Evolutionary conservation across 2,329 filamentous ascomycete species (phyloP).

Genomic region (Epichloe brachyelytri): DNA sequence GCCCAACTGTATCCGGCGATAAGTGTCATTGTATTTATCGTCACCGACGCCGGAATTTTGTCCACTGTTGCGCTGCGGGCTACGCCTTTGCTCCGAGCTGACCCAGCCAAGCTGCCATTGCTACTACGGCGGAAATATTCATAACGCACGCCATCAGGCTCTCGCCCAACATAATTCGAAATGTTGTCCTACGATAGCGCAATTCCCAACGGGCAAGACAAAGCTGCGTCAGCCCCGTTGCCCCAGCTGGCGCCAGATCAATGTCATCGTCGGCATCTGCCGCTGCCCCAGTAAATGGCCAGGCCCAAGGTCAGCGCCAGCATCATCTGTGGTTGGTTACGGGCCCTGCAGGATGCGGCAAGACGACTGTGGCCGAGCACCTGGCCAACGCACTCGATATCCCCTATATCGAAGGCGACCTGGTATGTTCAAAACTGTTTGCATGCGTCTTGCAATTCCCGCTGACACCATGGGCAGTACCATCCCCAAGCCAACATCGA

Average conservation of each 20-base stretch:
- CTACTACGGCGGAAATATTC: too few species aligned
- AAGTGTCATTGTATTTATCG: too few species aligned
- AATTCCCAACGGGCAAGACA: conserved; percentile 2
- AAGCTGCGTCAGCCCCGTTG: neutral
- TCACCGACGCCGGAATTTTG: too few species aligned
- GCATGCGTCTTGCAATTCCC: neutral
- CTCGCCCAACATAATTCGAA: neutral
- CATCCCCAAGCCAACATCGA: conserved; percentile 69
- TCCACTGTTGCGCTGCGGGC: too few species aligned
- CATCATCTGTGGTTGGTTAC: conserved; percentile 74
- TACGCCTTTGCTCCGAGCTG: too few species aligned
- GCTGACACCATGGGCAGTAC: conserved; percentile 35
- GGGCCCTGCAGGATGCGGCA: conserved; percentile 67
- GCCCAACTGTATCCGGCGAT: too few species aligned
- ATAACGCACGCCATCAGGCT: too few species aligned
- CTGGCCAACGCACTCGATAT: conserved; percentile 49
- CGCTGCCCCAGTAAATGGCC: conserved; percentile 14
- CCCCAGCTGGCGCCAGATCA: conserved; percentile 2
- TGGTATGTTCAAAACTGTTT: conserved; percentile 34
- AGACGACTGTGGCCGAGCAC: conserved; percentile 59
- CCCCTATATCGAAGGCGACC: conserved; percentile 66
- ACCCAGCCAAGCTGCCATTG: too few species aligned
- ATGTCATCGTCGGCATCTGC: conserved; percentile 14
- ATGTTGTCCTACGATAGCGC: conserved; percentile 5
- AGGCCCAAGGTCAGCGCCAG: conserved; percentile 22